Conservation (phyloP, 257 asterid genomes). For the Primulina tabacum region DNA sequence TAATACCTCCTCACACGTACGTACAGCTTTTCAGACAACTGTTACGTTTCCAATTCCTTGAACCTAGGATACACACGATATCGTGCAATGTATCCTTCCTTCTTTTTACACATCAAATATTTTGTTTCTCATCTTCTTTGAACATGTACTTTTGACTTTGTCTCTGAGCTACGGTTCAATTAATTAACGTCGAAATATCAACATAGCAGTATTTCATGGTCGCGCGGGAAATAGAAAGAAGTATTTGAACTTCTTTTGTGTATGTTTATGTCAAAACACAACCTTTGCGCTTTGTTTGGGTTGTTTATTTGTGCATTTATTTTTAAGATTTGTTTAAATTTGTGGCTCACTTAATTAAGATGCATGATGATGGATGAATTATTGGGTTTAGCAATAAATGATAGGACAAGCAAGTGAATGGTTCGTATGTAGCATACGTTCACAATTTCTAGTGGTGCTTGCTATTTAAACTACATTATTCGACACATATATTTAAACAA, state of each 20-base stretch:
- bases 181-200: not conserved
- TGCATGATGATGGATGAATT: no score
- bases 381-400: not conserved
- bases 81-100: conserved; percentile 23
- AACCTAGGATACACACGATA: conserved; percentile 32
- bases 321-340: no score
- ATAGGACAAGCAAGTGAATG: not conserved
- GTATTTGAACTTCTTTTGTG: no score
- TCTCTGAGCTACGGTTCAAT: not conserved
- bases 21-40: conserved; percentile 26
- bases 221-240: no score
- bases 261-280: no score
- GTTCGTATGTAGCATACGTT: not conserved
- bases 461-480: not conserved
- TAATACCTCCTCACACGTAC: conserved; percentile 40
- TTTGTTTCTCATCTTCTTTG: not conserved
- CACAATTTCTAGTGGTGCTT: not conserved
- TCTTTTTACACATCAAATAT: not conserved
- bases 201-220: not conserved
- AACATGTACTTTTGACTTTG: no score
- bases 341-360: no score
- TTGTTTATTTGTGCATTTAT: no score
- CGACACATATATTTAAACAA: not conserved
- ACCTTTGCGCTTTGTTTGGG: no score
- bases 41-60: conserved; percentile 19